phyloP scores from a whole-genome alignment of 202 grass and related monocot genomes.

The Carex arenaria region DNA sequence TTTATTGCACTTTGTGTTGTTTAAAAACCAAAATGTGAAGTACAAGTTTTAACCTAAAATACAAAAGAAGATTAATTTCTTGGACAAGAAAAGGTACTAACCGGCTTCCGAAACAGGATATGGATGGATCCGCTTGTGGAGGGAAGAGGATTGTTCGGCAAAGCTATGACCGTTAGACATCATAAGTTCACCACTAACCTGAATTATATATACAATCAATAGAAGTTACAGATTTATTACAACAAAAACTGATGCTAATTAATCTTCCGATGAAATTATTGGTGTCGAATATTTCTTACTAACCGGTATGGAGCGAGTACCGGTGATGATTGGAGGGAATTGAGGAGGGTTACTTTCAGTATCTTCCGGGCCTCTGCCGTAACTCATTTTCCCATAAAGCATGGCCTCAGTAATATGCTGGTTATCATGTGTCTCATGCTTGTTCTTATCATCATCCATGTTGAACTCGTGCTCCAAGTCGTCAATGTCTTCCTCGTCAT shows the following conservation, averaged over 20 bases:
- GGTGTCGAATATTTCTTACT: background rate
- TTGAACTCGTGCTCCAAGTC: constrained; percentile 98
- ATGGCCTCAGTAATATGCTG: constrained; percentile 88
- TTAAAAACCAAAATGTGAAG: background rate
- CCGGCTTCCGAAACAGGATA: constrained; percentile 88
- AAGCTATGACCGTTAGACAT: constrained; percentile 43
- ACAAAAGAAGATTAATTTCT: background rate
- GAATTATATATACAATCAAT: background rate
- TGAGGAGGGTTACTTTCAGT: constrained; percentile 44
- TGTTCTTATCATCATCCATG: constrained; percentile 67
- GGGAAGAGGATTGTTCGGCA: constrained; percentile 55
- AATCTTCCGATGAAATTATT: background rate
- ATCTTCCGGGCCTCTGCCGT: constrained; percentile 66
- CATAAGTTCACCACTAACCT: constrained; percentile 87
- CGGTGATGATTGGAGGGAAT: constrained; percentile 88
- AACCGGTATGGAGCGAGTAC: constrained; percentile 76
- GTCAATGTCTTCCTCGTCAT: constrained; percentile 96
- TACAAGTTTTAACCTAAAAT: background rate
- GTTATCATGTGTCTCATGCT: constrained; percentile 38
- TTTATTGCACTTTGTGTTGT: background rate
- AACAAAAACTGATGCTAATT: background rate
- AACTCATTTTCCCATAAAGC: constrained; percentile 97
- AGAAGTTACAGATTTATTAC: background rate
- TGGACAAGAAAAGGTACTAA: constrained; percentile 20
- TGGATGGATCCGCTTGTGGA: constrained; percentile 96